A percentile compares a stretch with the other conserved stretches of the same genome.
Evolutionary conservation across 306 rosid genomes (phyloP).

Genomic region (Elaeagnus macrophylla): DNA sequence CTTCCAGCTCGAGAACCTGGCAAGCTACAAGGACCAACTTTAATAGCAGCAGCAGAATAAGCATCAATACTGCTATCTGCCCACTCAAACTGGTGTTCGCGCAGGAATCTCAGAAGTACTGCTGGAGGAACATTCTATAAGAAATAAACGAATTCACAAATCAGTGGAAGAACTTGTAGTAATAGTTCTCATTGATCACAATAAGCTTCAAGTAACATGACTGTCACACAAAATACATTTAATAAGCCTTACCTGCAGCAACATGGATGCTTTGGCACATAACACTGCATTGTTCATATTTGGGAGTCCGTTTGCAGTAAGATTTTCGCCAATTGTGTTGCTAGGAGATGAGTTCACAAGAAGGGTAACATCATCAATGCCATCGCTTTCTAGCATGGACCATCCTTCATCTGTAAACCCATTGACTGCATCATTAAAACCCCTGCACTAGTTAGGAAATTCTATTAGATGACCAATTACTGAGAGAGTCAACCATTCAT

Average conservation of each 20-base stretch:
- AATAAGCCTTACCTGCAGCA: conserved; percentile 68
- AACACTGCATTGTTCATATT: conserved; percentile 60
- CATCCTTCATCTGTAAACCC: conserved; percentile 93
- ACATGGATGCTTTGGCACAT: conserved; percentile 97
- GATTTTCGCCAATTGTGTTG: conserved; percentile 68
- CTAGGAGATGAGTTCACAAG: conserved; percentile 83
- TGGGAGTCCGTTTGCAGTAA: conserved; percentile 62
- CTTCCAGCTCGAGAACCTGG: conserved; percentile 61
- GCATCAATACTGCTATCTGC: too few relatives aligned
- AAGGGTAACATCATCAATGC: conserved; percentile 87
- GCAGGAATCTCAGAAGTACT: too few relatives aligned
- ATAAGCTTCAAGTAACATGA: not conserved
- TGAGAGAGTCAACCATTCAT: conserved; percentile 6
- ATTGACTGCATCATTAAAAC: conserved; percentile 93
- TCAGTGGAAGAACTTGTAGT: not conserved
- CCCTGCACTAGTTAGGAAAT: conserved; percentile 44
- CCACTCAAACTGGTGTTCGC: too few relatives aligned
- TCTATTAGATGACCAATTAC: not conserved
- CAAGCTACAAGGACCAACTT: conserved; percentile 75
- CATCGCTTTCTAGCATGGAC: conserved; percentile 92
- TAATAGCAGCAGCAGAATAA: conserved; percentile 86
- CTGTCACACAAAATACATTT: not conserved
- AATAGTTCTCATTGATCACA: not conserved
- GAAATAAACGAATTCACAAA: conserved; percentile 12
- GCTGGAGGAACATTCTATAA: too few relatives aligned